A percentile compares a stretch with the other conserved stretches of the same genome.
Conservation (phyloP, 1,284 basidiomycete species). For the Trichosporon ovoides region DNA sequence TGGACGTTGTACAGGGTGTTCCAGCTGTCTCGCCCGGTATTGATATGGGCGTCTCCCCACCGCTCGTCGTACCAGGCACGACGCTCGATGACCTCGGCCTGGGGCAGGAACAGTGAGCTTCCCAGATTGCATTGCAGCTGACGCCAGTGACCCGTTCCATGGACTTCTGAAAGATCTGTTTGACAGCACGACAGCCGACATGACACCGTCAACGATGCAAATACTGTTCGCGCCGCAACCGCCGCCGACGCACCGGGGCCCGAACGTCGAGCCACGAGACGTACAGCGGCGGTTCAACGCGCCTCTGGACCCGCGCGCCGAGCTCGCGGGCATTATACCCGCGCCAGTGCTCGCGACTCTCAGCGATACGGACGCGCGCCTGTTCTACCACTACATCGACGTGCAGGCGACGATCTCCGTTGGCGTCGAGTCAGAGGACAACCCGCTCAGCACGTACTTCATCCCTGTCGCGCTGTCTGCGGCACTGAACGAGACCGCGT, state of each 20-base stretch:
- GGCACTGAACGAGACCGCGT: not conserved
- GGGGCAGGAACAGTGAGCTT: not conserved
- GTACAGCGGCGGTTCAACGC: constrained; percentile 18
- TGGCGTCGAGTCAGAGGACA: constrained; percentile 11
- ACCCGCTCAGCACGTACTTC: constrained; percentile 11
- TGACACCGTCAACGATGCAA: constrained; percentile 4
- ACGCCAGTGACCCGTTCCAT: constrained; percentile 12
- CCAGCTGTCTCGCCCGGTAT: not conserved
- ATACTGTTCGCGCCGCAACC: not conserved
- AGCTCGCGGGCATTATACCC: constrained; percentile 7
- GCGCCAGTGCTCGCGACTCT: constrained; percentile 10
- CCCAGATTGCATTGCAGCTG: not conserved
- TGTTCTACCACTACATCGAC: constrained; percentile 18
- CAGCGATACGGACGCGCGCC: constrained; percentile 11
- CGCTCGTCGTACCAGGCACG: not conserved
- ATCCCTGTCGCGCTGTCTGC: constrained; percentile 13
- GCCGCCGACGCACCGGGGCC: constrained; percentile 5
- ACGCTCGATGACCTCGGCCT: not conserved
- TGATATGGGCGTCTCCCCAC: not conserved
- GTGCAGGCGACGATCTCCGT: constrained; percentile 15
- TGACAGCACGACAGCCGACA: not conserved
- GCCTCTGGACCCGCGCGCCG: constrained; percentile 11
- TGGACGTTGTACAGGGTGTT: not conserved
- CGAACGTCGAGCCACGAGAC: constrained; percentile 13
- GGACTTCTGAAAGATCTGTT: constrained; percentile 16